A percentile compares a stretch with the other conserved stretches of the same genome.
Conservation (phyloP, 108 stramenopile genomes). For the Nitzschia sp. region DNA sequence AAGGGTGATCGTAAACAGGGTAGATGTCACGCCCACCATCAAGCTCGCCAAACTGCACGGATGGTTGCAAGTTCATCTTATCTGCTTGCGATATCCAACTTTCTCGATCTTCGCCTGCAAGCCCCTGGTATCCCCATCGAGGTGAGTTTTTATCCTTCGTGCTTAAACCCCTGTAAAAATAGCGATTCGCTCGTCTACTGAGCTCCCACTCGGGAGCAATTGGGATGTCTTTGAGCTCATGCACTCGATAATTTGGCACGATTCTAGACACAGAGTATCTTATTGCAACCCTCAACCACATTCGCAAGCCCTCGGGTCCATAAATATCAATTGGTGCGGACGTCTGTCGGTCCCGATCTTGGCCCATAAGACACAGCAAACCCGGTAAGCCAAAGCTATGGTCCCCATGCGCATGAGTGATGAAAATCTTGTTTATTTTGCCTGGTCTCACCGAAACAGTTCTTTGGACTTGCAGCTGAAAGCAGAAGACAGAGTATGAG, state of each 20-base stretch:
- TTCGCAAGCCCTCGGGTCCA: conserved; percentile 89
- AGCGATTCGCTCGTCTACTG: conserved; percentile 44
- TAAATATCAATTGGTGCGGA: conserved; percentile 88
- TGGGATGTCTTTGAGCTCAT: conserved; percentile 92
- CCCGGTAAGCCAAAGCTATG: conserved; percentile 94
- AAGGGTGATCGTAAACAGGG: conserved; percentile 75
- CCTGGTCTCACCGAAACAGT: conserved; percentile 69
- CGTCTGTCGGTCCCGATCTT: conserved; percentile 38
- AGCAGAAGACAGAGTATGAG: conserved; percentile 5
- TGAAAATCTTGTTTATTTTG: conserved; percentile 88
- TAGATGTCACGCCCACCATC: conserved; percentile 71
- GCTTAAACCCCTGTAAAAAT: conserved; percentile 37
- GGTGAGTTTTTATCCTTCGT: conserved; percentile 28
- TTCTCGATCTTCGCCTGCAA: conserved; percentile 34
- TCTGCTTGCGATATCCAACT: conserved; percentile 76
- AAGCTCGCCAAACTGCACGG: conserved; percentile 52
- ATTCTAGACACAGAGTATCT: conserved; percentile 83
- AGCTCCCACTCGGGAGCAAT: conserved; percentile 88
- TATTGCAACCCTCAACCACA: conserved; percentile 88
- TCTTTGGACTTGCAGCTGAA: conserved; percentile 68
- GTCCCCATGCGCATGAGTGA: conserved; percentile 94
- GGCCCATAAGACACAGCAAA: conserved; percentile 92
- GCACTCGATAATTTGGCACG: conserved; percentile 87
- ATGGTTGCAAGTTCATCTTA: conserved; percentile 58
- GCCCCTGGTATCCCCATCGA: conserved; percentile 6